Evolutionary conservation across 805 yeast species (phyloP), one percentile per base, ranked within the genome.

Genomic region (Zygosaccharomyces kombuchaensis): DNA sequence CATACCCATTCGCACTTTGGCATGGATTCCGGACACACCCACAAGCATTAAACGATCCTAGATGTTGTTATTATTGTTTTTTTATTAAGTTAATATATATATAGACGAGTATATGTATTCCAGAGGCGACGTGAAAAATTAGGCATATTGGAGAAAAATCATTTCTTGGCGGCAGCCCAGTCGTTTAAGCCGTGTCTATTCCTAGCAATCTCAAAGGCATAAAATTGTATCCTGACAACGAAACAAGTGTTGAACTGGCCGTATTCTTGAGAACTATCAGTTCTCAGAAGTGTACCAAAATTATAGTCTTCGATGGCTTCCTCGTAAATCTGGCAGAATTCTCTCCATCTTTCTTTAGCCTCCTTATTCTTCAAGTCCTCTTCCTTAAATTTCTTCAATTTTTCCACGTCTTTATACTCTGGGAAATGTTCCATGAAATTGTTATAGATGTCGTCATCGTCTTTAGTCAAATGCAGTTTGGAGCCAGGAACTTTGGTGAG

Each of bases 151-250:
- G 14, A n/a, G 32, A 19, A n/a, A 21, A 10, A 7, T 30, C 34
- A 43, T 48, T 52, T 48, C 36, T 71, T 64, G 50, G 70, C 69
- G 46, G 65, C 68, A 45, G 81, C 75, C 99, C 99, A 93, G 70
- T 93, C 96, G 70, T 93, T 93, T 59, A 86, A 75, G 30, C 96
- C 96, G 54, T 76, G 76, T 66, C 81, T 86, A 73, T 93, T 93
- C 77, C 99, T 84, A 50, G 87, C 88, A 53, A 93, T 84, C 73
- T 93, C 99, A 62, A 89, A 77, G 45, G 96, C 96, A 59, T 90
- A 86, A 65, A 93, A 93, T 71, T 93, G 98, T 63, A 91, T 80
- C 71, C 98, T 82, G 48, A 91, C 93, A 9, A 75, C 96, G 58
- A 93, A 91, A 43, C 89, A 85, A 37, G 98, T 87, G 47, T 84